Base-by-base conservation (phyloP, 306 rosid genomes). In the Trifolium fragiferum region DNA sequence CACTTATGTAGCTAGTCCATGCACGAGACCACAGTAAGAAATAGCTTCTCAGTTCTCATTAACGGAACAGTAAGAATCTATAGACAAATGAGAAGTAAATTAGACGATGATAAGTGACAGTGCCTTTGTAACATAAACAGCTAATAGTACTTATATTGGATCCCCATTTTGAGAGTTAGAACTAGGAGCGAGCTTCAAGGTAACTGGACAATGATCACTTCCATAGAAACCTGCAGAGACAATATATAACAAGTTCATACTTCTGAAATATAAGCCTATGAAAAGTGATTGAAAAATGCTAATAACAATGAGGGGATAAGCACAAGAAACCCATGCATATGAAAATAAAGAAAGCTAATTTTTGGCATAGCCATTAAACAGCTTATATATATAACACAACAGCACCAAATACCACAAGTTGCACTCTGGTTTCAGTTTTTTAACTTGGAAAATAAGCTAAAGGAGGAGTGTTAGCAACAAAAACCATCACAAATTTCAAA, bases 181-280 rank as follows among this genome's bases (percentile, higher is more conserved):
- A 53, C 76, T 67, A 66, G 81, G 86, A 37, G 95, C 90, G 20
- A 94, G 96, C 84, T 86, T 92, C 38, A 94, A 87, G 35, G 87
- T 83, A 75, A 90, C 92, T 6, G 97, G 99, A 78, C 99, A 94
- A 76, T 92, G 99, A 81, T 94, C 98, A 74, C 98, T 94, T 78
- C 97, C 97, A 62, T 86, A 85, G 80, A 94, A 94, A 37, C 96
- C 99, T 94, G 82, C 75, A 15, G 81, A 74, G 58, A 73, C 66
- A 43, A 76, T 61, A 30, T 30, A 30, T 30, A 81, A 63, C 58
- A 89, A 18, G 32, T 57, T 73, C 71, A 67, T 63, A 47, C 19
- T 55, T 55, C 14, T 54, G 37, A 27, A 49, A 32, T 16, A 68
- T 37, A 74, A 46, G 64, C 68, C 1, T 11, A 60, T 60, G 23